Evolutionary conservation across 805 yeast genomes (phyloP), one percentile per base, ranked within the genome.

Genomic region (Starmerella potacharoeniae): DNA sequence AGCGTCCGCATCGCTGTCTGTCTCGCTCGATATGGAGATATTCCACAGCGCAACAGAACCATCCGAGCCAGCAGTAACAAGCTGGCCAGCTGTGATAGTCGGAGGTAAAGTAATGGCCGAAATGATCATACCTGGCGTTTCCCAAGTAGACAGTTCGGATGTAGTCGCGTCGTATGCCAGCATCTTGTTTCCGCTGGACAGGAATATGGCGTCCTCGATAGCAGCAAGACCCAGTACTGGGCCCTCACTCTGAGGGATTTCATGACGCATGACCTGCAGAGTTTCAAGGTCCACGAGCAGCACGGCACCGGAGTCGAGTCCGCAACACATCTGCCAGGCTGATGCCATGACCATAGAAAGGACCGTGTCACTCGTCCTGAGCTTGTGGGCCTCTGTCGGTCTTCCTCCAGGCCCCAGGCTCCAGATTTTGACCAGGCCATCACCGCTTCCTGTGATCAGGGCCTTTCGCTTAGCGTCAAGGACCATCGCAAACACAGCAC

Each of bases 241-340:
- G 7, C 55, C 58, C 4, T 45, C 51, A 53, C 62, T 62, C 40
- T 29, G 30, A 22, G 51, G 35, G 13, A 60, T 36, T 4, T 60
- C 60, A 36, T 66, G 62, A 43, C 66, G 41, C 53, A 81, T 69
- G 57, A 82, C 70, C 66, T 91, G 97, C 53, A 77, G 76, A 0
- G 97, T 89, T 49, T 84, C 81, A 49, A 91, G 71, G 63, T 93
- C 97, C 88, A 96, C 86, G 6, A 87, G 81, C 55, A 83, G 81
- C n/a, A 91, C 76, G 30, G 74, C 73, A 9, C 96, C 93, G 55
- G 80, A 79, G 10, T 82, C 77, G 33, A 88, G 69, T 0, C 97
- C 97, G 65, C 91, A 86, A 68, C 87, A 91, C 8, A 93, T 67
- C 63, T 84, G 86, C 45, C 88, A 79, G 41, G 80, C 82, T 37